Evolutionary conservation across 768 basidiomycete species (phyloP), one percentile per base, ranked within the genome.

Genomic region (Tricholoma bakamatsutake): DNA sequence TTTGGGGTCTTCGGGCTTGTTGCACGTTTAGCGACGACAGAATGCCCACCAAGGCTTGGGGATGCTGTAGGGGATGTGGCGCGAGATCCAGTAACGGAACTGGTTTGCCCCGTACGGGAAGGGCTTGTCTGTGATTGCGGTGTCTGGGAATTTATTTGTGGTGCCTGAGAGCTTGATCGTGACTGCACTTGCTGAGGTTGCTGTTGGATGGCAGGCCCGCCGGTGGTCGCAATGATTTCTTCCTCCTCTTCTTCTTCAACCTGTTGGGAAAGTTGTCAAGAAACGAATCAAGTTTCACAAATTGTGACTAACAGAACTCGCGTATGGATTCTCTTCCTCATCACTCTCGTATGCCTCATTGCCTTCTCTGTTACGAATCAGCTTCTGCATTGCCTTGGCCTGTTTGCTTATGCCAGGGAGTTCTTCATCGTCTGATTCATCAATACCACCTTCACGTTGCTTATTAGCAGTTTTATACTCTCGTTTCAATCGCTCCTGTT

Each of bases 291-390:
- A 55, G 43, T 33, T 50, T 48, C 17, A 48, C 15, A n/a, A 56
- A 33, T 39, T 49, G 18, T 52, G 34, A 71, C 87, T 63, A 67
- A 84, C 90, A 63, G 85, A 87, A 66, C 82, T 86, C 0, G 85
- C 85, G 64, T 92, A 93, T 4, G 91, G 91, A 67, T 93, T 90
- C 64, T 82, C 80, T 42, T 91, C 87, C 18, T 93, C 89, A 45
- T 92, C 90, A 50, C 83, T 87, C 13, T 93, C 91, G 65, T 93
- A 92, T 6, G 76, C 85, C 8, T 80, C 83, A 53, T 87, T 87
- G 67, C 92, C 90, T 70, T 95, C 94, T 55, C 85, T 76, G 65
- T 84, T 89, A 58, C 81, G 85, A 64, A 98, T 83, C 17, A 94
- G 78, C 71, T 94, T 95, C 72, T 91, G 87, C 75, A 94, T 84